Evolutionary conservation across 306 rosid genomes (phyloP), one percentile per base, ranked within the genome.

Genomic region (Lablab purpureus): DNA sequence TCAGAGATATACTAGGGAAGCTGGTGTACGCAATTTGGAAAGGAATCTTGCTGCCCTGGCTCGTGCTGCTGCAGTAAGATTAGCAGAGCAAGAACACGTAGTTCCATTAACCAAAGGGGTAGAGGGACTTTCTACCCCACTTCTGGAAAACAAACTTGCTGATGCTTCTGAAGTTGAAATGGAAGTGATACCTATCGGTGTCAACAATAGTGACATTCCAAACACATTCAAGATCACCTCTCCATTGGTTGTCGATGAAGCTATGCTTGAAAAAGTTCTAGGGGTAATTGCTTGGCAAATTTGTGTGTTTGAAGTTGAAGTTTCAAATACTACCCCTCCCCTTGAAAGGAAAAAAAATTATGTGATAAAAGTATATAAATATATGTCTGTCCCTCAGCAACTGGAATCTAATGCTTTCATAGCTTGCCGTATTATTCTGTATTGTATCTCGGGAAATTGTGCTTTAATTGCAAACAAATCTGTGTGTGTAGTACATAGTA

Each of bases 1-100:
- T 83, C 96, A 90, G 76, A 86, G 96, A 74, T 95, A 95, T 85
- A 95, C 99, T 36, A 91, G 99, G 87, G 99, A 95, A 89, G 99
- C 99, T 74, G 99, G 99, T 80, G 98, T 95, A 27, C 91, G 99
- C 67, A 90, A 84, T 82, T 88, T 95, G 80, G 97, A 95, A 81
- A 90, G 99, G 84, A 91, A 84, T 80, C 87, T 95, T 62, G 97
- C 99, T 80, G 87, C 98, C 70, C 84, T 95, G 84, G 97, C 99
- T 81, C 98, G 99, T 85, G 97, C 99, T 68, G 96, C 97, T 51
- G 99, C 99, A 30, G 99, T 95, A 22, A 90, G 85, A 85, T 93
- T 93, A 71, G 96, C 93, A 32, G 99, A 95, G 88, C 93, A 91
- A 81, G 97, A 93, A 82, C 95, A 84, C 78, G 65, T 88, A 55